Evolutionary conservation across 768 basidiomycete genomes (phyloP), one percentile per base, ranked within the genome.

Genomic region (Multifurca ochricompacta): DNA sequence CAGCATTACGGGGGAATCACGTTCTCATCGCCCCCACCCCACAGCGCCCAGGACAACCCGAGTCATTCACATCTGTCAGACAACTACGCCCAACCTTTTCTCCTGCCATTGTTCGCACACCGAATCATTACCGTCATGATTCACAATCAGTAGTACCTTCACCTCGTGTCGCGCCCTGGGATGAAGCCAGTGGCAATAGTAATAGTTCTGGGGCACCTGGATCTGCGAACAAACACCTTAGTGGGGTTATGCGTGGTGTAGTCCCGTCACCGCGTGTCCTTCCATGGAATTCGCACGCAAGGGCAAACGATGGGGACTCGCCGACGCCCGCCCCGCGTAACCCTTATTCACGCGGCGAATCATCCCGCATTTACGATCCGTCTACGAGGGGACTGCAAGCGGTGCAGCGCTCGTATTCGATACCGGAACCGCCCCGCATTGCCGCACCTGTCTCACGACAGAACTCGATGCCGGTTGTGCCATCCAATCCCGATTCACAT

Each of bases 1-100:
- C 39, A n/a, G 31, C 53, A 6, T 19, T 41, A 23, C 52, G 42
- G 28, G 55, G 59, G 30, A 36, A 57, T 23, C 61, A 62, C 40
- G 35, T 28, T 6, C 30, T 63, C 5, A 52, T 61, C 14, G 59
- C 64, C 8, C 58, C 62, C 9, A 53, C 63, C 3, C 63, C 63
- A 28, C 55, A 52, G 35, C 59, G 63, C 11, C 41, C 59, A 35
- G 42, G 47, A 14, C 36, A 36, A 9, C 68, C 67, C 1, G 75
- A 79, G 51, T 71, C 73, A 3, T 85, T 76, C 61, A 83, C 77
- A 0, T 64, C 77, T 6, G 71, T 70, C 52, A 69, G 65, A 18
- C 76, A 80, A 13, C 76, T 87, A 16, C 77, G 80, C 40, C 73
- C 83, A 1, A 87, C 87, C 1, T 89, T 87, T 61, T 82, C 82